These are phyloP conservation scores for Annulohypoxylon stygium DNA, from an alignment of 495 filamentous ascomycete species.

Conservation along the genomic window DNA sequence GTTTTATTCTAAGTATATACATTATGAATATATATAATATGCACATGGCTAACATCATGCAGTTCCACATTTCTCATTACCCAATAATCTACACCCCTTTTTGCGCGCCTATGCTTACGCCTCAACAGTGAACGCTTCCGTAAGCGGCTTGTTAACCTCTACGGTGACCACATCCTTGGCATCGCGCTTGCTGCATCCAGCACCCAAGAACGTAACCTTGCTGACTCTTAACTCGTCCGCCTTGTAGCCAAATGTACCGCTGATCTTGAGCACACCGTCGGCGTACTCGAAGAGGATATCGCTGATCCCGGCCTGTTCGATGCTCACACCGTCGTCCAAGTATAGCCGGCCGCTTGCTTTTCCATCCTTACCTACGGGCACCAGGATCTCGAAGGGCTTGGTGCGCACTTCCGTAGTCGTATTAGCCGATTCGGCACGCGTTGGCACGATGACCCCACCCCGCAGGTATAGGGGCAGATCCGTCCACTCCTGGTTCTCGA, in stretches of 20 bases:
- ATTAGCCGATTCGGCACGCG: constrained; percentile 70
- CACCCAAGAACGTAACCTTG: constrained; percentile 68
- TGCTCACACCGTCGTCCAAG: constrained; percentile 71
- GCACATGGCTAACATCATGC: constrained; percentile 3
- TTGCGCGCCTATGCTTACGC: not conserved
- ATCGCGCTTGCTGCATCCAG: constrained; percentile 26
- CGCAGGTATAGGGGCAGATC: constrained; percentile 80
- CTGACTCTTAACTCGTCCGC: constrained; percentile 63
- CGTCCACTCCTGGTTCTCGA: constrained; percentile 68
- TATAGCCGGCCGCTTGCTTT: constrained; percentile 63
- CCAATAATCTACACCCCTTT: constrained; percentile 9
- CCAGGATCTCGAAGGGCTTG: constrained; percentile 75
- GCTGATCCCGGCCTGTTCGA: constrained; percentile 63
- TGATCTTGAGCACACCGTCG: constrained; percentile 62
- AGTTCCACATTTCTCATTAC: constrained; percentile 10
- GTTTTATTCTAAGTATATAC: constrained; percentile 21
- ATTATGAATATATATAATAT: constrained; percentile 19
- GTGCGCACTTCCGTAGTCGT: constrained; percentile 78
- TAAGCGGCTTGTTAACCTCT: constrained; percentile 35
- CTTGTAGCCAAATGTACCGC: constrained; percentile 67
- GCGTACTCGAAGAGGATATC: constrained; percentile 68
- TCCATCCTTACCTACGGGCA: constrained; percentile 69
- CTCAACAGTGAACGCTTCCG: constrained; percentile 41
- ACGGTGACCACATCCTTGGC: constrained; percentile 28
- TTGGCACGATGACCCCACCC: constrained; percentile 77